Conservation (phyloP, 768 basidiomycete genomes). For the Suillus alpinus region DNA sequence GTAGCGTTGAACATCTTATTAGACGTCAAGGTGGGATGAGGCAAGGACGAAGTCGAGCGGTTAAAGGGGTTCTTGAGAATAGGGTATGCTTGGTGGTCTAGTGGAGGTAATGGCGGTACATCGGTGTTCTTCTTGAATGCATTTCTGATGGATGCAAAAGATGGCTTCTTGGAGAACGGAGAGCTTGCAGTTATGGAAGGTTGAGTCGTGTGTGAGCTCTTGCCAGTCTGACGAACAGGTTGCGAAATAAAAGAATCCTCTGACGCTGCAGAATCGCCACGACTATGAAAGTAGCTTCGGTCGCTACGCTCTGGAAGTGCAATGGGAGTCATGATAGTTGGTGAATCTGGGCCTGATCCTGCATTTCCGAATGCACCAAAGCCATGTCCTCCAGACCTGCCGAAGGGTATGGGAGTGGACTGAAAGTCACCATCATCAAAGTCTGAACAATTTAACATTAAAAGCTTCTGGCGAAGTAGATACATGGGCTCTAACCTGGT, state of each 20-base stretch:
- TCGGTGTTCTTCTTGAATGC: slow-evolving; percentile 75
- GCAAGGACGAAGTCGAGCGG: slow-evolving; percentile 76
- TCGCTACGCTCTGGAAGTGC: slow-evolving; percentile 36
- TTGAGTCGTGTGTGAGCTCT: slow-evolving; percentile 59
- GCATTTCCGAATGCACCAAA: slow-evolving; percentile 35
- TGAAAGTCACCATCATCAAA: slow-evolving; percentile 74
- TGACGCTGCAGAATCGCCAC: slow-evolving; percentile 78
- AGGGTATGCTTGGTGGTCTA: slow-evolving; percentile 68
- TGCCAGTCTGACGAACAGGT: slow-evolving; percentile 54
- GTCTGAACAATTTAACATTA: slow-evolving; percentile 41
- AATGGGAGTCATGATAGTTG: slow-evolving; percentile 55
- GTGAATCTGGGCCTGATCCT: slow-evolving; percentile 61
- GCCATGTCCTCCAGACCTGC: slow-evolving; percentile 52
- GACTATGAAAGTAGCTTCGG: slow-evolving; percentile 66
- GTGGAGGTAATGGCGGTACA: slow-evolving; percentile 72
- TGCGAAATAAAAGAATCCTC: slow-evolving; percentile 70
- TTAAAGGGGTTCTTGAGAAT: slow-evolving; percentile 80
- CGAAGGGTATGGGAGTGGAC: slow-evolving; percentile 66
- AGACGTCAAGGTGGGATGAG: slow-evolving; percentile 38
- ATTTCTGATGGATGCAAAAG: slow-evolving; percentile 83
- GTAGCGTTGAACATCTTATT: slow-evolving; percentile 40
- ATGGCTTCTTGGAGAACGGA: slow-evolving; percentile 76
- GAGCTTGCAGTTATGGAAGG: slow-evolving; percentile 52
- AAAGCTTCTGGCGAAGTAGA: slow-evolving; percentile 5
- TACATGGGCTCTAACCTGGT: slow-evolving; percentile 42